Evolutionary conservation across 495 filamentous ascomycete species (phyloP).

Genomic region (Aspergillus haitiensis): DNA sequence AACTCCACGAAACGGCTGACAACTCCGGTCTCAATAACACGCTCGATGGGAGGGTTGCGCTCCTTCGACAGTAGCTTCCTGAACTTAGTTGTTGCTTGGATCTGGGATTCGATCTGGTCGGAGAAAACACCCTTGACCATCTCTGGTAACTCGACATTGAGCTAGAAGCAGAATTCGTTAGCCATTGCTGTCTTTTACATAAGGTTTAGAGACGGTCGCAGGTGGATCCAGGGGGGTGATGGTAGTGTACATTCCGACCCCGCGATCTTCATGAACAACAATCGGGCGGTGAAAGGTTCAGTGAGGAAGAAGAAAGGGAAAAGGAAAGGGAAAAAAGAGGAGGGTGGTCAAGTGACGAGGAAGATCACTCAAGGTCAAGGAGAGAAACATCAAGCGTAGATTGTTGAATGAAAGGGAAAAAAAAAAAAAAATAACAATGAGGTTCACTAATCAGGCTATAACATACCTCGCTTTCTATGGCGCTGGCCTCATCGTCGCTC

Average conservation of each 20-base stretch:
- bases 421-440: slow-evolving; percentile 6
- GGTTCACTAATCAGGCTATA: slow-evolving; percentile 12
- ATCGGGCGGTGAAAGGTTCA: slow-evolving; percentile 45
- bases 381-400: background rate
- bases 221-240: background rate
- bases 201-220: background rate
- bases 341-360: slow-evolving; percentile 4
- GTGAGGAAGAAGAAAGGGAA: slow-evolving; percentile 4
- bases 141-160: slow-evolving; percentile 95
- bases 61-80: slow-evolving; percentile 97
- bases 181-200: slow-evolving; percentile 19
- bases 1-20: slow-evolving; percentile 98
- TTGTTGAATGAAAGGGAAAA: slow-evolving; percentile 1
- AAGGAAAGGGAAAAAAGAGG: slow-evolving; percentile 18
- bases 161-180: slow-evolving; percentile 57
- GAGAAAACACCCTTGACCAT: slow-evolving; percentile 99
- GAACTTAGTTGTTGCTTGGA: slow-evolving; percentile 99
- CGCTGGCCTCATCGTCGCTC: slow-evolving; percentile 93
- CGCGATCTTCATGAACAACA: slow-evolving; percentile 26
- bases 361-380: background rate
- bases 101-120: slow-evolving; percentile 96
- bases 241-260: slow-evolving; percentile 20
- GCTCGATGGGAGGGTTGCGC: slow-evolving; percentile 98
- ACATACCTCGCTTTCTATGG: slow-evolving; percentile 95
- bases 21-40: slow-evolving; percentile 98